phyloP scores from a whole-genome alignment of 2,329 filamentous ascomycete genomes.

The Cladosporium sp. region DNA sequence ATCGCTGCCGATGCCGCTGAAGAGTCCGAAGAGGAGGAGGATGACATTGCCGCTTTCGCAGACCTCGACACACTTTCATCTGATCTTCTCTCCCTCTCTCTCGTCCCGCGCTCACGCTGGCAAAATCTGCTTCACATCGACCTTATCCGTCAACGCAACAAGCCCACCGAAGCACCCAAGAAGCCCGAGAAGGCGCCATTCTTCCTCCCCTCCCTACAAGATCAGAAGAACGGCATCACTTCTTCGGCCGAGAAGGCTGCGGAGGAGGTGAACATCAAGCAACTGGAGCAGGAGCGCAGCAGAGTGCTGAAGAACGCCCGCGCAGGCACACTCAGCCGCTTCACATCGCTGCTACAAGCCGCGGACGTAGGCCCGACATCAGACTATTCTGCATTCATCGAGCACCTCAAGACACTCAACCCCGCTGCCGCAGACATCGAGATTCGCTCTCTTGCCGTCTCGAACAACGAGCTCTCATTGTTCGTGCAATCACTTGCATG shows the following conservation, averaged over 20 bases:
- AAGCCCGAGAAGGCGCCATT: constrained; percentile 92
- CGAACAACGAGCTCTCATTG: constrained; percentile 65
- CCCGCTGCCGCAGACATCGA: constrained; percentile 89
- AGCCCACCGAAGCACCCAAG: constrained; percentile 88
- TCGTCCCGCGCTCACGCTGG: constrained; percentile 90
- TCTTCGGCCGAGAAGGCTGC: constrained; percentile 21
- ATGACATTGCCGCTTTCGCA: constrained; percentile 55
- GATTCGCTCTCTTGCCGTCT: constrained; percentile 71
- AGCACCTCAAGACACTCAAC: constrained; percentile 76
- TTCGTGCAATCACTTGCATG: constrained; percentile 82
- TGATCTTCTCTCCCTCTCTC: constrained; percentile 82
- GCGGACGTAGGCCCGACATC: constrained; percentile 45
- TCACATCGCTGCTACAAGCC: constrained; percentile 54
- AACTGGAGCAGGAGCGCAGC: constrained; percentile 37
- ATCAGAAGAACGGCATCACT: constrained; percentile 32
- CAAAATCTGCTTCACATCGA: constrained; percentile 93
- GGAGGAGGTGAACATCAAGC: constrained; percentile 37
- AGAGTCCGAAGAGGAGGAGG: constrained; percentile 49
- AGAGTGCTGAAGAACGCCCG: constrained; percentile 34
- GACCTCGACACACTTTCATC: constrained; percentile 60
- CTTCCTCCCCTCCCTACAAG: constrained; percentile 74
- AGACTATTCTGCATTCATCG: constrained; percentile 69
- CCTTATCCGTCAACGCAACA: constrained; percentile 86
- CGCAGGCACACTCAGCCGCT: constrained; percentile 35
- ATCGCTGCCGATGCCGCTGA: constrained; percentile 75